These are phyloP conservation scores for Populus trichocarpa DNA, from an alignment of 441 rosid species.

Conservation along the genomic window DNA sequence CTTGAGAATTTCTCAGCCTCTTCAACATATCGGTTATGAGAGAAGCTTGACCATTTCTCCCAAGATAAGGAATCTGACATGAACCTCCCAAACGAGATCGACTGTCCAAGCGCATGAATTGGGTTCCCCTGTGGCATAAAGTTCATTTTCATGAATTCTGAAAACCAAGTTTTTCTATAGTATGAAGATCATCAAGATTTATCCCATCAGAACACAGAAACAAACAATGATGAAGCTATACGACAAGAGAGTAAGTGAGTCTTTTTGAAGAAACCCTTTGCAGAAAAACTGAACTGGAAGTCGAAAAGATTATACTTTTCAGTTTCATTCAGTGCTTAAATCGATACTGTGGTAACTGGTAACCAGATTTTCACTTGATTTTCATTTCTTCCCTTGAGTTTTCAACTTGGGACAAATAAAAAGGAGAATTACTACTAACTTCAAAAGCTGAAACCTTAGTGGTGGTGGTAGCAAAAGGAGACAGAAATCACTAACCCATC, in stretches of 20 bases:
- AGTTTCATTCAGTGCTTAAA: too few relatives aligned
- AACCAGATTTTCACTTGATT: too few relatives aligned
- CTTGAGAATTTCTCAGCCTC: slow-evolving; percentile 75
- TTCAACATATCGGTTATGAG: slow-evolving; percentile 78
- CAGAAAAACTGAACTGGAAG: not conserved
- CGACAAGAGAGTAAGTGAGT: not conserved
- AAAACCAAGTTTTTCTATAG: not conserved
- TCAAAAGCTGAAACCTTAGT: not conserved
- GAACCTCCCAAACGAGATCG: slow-evolving; percentile 84
- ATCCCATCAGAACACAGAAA: not conserved
- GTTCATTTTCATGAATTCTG: not conserved
- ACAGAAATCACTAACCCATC: not conserved
- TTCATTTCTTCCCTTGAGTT: too few relatives aligned
- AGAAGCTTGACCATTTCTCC: slow-evolving; percentile 92
- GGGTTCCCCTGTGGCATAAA: slow-evolving; percentile 47
- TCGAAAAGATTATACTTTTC: too few relatives aligned
- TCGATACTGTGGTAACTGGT: too few relatives aligned
- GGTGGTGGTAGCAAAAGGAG: not conserved
- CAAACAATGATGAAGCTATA: not conserved
- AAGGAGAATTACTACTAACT: too few relatives aligned
- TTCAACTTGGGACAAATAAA: too few relatives aligned
- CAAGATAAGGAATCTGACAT: slow-evolving; percentile 68
- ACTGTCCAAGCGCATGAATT: slow-evolving; percentile 54
- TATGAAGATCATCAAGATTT: not conserved
- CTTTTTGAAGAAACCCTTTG: not conserved